These are phyloP conservation scores for Boletus subparvulus DNA, from an alignment of 768 basidiomycete genomes.

Conservation along the genomic window DNA sequence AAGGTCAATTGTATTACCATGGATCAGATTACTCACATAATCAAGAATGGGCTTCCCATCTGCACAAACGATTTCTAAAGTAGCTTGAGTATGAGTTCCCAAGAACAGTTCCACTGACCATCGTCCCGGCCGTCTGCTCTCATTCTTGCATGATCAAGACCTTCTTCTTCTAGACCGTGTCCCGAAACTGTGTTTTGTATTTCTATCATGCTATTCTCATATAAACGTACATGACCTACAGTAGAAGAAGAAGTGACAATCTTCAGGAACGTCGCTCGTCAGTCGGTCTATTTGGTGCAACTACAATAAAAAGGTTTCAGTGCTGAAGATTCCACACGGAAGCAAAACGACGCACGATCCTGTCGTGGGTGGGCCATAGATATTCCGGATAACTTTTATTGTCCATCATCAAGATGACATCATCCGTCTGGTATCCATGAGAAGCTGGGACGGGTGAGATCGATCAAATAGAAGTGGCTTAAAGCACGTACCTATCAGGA, in stretches of 20 bases:
- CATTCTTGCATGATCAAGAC: slow-evolving; percentile 26
- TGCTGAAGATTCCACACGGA: neutral
- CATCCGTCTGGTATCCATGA: slow-evolving; percentile 39
- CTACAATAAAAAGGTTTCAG: slow-evolving; percentile 13
- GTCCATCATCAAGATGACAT: slow-evolving; percentile 49
- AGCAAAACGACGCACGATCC: slow-evolving; percentile 38
- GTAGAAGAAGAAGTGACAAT: slow-evolving; percentile 54
- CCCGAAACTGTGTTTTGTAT: slow-evolving; percentile 16
- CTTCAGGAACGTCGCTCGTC: slow-evolving; percentile 40
- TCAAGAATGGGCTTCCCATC: slow-evolving; percentile 24
- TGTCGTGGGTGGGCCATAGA: slow-evolving; percentile 41
- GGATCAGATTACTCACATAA: slow-evolving; percentile 12
- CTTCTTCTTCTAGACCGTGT: slow-evolving; percentile 19
- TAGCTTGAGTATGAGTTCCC: neutral
- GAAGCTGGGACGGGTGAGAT: slow-evolving; percentile 23
- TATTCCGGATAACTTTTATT: slow-evolving; percentile 23
- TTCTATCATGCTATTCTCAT: neutral
- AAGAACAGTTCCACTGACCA: slow-evolving; percentile 32
- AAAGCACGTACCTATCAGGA: slow-evolving; percentile 17
- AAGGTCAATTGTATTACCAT: neutral
- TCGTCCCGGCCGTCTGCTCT: slow-evolving; percentile 53
- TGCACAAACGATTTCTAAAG: slow-evolving; percentile 21
- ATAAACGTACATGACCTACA: slow-evolving; percentile 36
- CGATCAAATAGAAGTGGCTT: neutral
- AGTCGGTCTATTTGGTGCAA: slow-evolving; percentile 43